These are phyloP conservation scores for Pythium angustatum DNA, from an alignment of 352 stramenopile species.

Conservation along the genomic window DNA sequence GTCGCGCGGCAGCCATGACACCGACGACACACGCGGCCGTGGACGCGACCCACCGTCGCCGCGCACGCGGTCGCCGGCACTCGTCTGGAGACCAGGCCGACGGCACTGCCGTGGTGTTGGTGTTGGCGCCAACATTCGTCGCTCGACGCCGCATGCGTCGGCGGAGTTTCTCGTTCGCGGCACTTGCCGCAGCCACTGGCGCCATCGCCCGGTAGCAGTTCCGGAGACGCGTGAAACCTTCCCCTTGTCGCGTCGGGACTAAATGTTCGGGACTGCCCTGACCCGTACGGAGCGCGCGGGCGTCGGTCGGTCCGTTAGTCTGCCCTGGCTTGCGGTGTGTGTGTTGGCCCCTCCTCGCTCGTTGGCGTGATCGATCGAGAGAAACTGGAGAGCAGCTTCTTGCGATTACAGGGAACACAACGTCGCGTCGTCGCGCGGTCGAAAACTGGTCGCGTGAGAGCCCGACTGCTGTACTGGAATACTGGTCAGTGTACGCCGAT, in stretches of 20 bases:
- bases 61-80: constrained; percentile 1
- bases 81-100: too few species aligned
- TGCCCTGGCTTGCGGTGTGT: constrained; percentile 4
- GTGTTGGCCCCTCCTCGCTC: neutral
- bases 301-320: neutral
- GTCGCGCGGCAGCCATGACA: constrained; percentile 3
- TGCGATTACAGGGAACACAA: too few species aligned
- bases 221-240: neutral
- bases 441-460: neutral
- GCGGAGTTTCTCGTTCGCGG: constrained; percentile 6
- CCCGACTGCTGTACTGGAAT: neutral
- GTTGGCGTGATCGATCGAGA: neutral
- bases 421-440: constrained; percentile 16
- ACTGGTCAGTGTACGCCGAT: neutral
- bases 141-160: constrained; percentile 9
- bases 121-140: neutral
- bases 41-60: constrained; percentile 10
- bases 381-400: neutral
- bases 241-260: neutral
- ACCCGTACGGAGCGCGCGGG: neutral
- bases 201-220: neutral
- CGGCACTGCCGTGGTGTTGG: neutral
- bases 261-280: constrained; percentile 9
- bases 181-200: neutral
- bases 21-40: constrained; percentile 9